Evolutionary conservation across 257 asterid species (phyloP).

Genomic region (Fraxinus americana): DNA sequence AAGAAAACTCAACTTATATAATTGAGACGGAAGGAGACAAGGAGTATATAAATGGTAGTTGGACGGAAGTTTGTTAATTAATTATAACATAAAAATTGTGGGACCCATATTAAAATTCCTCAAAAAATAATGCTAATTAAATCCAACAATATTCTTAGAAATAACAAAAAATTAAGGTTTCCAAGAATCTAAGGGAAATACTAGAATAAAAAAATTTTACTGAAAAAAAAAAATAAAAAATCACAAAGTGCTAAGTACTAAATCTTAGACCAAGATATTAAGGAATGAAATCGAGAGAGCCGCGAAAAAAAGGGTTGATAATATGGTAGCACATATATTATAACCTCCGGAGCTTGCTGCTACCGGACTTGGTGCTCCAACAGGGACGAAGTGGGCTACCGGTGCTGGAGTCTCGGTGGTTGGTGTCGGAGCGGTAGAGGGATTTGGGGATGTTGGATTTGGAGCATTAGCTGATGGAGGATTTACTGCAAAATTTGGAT

Average conservation of each 20-base stretch:
- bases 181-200: not conserved
- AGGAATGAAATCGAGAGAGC: not conserved
- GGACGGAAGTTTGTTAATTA: not conserved
- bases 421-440: not conserved
- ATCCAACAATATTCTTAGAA: not conserved
- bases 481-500: not conserved
- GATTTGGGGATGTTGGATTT: not conserved
- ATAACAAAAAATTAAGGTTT: not conserved
- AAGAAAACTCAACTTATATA: too few relatives aligned
- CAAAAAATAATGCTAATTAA: not conserved
- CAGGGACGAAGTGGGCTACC: not conserved
- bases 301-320: not conserved
- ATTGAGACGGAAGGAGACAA: too few relatives aligned
- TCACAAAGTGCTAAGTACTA: not conserved
- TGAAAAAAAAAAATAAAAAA: not conserved
- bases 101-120: too few relatives aligned
- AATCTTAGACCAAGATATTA: not conserved
- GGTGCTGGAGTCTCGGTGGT: slow-evolving; percentile 5
- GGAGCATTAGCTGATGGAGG: not conserved
- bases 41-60: too few relatives aligned
- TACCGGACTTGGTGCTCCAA: not conserved
- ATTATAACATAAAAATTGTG: too few relatives aligned
- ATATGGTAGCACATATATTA: not conserved
- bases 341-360: not conserved
- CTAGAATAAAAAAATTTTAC: not conserved